Percentiles rank a stretch among this genome's conserved stretches.
phyloP scores from a whole-genome alignment of 2,329 filamentous ascomycete species.

The Trichophyton mentagrophytes region DNA sequence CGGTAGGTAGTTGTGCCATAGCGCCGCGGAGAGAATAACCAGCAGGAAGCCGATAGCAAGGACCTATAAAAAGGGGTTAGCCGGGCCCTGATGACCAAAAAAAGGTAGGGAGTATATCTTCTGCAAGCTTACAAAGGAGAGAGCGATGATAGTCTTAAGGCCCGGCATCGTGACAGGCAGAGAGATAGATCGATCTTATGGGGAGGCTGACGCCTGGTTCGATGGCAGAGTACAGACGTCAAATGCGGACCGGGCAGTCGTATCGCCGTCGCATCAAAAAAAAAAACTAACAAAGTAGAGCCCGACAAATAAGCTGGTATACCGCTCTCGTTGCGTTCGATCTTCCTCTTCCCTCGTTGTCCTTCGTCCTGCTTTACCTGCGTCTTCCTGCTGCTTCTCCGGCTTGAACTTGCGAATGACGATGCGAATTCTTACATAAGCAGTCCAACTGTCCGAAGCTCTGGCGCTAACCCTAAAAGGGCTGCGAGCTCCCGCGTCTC shows the following conservation, averaged over 20 bases:
- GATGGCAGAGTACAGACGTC: neutral
- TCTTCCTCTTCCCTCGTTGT: neutral
- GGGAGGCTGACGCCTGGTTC: conserved; percentile 10
- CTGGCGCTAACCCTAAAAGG: conserved; percentile 12
- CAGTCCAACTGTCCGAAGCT: neutral
- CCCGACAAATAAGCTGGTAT: neutral
- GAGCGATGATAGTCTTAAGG: conserved; percentile 96
- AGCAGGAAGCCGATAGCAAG: conserved; percentile 97
- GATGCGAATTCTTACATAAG: neutral
- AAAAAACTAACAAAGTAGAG: neutral
- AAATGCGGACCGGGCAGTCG: neutral
- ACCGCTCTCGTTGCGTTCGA: neutral
- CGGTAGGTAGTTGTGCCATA: conserved; percentile 90
- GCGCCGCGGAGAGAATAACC: conserved; percentile 91
- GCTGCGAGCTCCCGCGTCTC: conserved; percentile 13
- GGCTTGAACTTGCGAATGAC: neutral
- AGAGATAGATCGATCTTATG: neutral
- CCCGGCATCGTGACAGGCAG: conserved; percentile 53
- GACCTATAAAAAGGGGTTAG: conserved; percentile 39
- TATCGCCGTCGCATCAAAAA: neutral
- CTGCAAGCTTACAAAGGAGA: conserved; percentile 65
- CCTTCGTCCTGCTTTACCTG: neutral
- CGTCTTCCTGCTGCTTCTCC: neutral
- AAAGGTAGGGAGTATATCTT: neutral
- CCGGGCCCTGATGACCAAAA: neutral